These are phyloP conservation scores for Phytophthora colocasiae DNA, from an alignment of 352 stramenopile species.

Conservation along the genomic window DNA sequence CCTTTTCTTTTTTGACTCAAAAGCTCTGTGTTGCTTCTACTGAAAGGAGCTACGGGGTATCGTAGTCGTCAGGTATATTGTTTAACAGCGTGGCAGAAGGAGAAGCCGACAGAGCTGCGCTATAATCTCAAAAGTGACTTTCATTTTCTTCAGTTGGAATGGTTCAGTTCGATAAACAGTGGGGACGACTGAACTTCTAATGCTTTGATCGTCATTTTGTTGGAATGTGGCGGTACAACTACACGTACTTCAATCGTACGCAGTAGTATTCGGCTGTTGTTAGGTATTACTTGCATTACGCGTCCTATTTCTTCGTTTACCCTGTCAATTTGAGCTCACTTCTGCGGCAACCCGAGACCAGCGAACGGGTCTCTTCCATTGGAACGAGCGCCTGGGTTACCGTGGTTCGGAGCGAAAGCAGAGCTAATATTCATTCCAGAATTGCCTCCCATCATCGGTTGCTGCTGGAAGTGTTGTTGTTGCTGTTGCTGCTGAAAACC, in stretches of 20 bases:
- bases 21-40: not conserved
- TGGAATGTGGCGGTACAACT: conserved; percentile 1
- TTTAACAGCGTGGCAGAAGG: conserved; percentile 26
- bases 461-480: conserved; percentile 37
- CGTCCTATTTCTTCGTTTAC: conserved; percentile 21
- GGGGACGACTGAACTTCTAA: not conserved
- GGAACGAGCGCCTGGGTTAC: conserved; percentile 13
- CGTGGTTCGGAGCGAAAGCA: conserved; percentile 47
- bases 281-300: conserved; percentile 27
- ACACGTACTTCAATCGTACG: conserved; percentile 25
- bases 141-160: conserved; percentile 17
- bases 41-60: not conserved
- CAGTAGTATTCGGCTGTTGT: not conserved
- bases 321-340: conserved; percentile 24
- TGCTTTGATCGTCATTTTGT: conserved; percentile 8
- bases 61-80: conserved; percentile 19
- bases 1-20: conserved; percentile 15
- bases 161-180: not conserved
- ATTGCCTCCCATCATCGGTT: conserved; percentile 47
- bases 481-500: conserved; percentile 42
- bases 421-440: conserved; percentile 52
- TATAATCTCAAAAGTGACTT: conserved; percentile 39
- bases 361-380: conserved; percentile 75
- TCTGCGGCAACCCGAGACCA: conserved; percentile 67
- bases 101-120: conserved; percentile 24